These are phyloP conservation scores for Chlamydomonas reinhardtii DNA, from an alignment of 163 green algal species.

Conservation along the genomic window DNA sequence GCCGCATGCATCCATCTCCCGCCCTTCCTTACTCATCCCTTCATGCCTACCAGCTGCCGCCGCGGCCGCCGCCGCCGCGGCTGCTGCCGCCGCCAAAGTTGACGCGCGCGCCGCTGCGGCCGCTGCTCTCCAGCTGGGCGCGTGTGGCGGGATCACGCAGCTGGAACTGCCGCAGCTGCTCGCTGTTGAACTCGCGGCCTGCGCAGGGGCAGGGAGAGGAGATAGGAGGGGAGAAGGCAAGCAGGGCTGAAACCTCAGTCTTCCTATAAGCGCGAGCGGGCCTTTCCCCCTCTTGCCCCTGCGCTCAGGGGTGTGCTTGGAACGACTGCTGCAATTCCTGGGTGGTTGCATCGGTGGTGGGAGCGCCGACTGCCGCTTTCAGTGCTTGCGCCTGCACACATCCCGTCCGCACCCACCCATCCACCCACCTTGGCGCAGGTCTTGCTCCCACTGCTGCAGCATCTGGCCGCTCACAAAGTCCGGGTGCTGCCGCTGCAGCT, in stretches of 20 bases:
- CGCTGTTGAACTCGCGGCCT: slow-evolving; percentile 37
- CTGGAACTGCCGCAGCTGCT: slow-evolving; percentile 46
- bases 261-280: too few species aligned
- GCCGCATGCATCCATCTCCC: too few species aligned
- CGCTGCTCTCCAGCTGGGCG: not conserved
- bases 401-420: too few species aligned
- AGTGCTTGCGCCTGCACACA: too few species aligned
- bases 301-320: too few species aligned
- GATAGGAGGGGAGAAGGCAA: too few species aligned
- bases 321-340: too few species aligned
- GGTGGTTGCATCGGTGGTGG: too few species aligned
- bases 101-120: not conserved
- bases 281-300: too few species aligned
- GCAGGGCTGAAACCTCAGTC: too few species aligned
- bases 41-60: slow-evolving; percentile 49
- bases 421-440: slow-evolving; percentile 12
- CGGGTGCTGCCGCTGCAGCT: slow-evolving; percentile 48
- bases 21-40: not conserved
- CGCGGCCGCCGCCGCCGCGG: slow-evolving; percentile 32
- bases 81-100: slow-evolving; percentile 39
- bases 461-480: slow-evolving; percentile 28
- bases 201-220: not conserved
- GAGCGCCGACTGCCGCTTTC: too few species aligned
- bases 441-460: slow-evolving; percentile 14
- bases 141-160: slow-evolving; percentile 36